Conservation (phyloP, 2,329 filamentous ascomycete species). For the Phaeosphaeriaceae sp. region DNA sequence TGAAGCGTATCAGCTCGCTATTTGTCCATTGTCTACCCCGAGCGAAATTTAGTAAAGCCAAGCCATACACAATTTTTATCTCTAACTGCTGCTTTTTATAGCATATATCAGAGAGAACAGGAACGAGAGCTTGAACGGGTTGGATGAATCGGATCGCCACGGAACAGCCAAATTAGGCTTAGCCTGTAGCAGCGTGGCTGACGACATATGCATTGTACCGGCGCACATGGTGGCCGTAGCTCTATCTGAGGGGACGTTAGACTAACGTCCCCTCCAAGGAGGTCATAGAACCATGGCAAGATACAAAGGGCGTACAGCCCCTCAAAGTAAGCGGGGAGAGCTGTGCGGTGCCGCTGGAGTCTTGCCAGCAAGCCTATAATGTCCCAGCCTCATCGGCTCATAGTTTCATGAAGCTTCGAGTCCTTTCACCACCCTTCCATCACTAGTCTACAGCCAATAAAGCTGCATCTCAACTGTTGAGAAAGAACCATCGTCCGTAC, state of each 20-base stretch:
- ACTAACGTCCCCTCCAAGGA: constrained; percentile 13
- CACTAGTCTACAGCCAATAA: constrained; percentile 14
- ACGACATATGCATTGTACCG: constrained; percentile 6
- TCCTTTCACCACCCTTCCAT: constrained; percentile 6
- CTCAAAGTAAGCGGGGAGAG: constrained; percentile 3
- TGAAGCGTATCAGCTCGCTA: no score
- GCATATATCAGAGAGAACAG: no score
- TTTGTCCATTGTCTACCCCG: no score
- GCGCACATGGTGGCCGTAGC: constrained; percentile 5
- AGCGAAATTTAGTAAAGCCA: no score
- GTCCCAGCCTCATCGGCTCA: background rate
- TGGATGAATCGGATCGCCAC: constrained; percentile 9
- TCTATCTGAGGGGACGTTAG: background rate
- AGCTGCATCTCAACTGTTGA: constrained; percentile 13
- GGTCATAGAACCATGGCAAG: constrained; percentile 7
- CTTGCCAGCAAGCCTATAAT: background rate
- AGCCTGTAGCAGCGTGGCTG: constrained; percentile 8
- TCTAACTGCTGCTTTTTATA: no score
- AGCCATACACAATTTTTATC: no score
- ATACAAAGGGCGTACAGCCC: constrained; percentile 3
- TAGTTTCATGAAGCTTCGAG: background rate
- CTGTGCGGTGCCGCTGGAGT: constrained; percentile 5
- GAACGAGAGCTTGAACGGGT: no score
- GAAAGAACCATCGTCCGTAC: constrained; percentile 9
- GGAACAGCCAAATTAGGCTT: constrained; percentile 11